Evolutionary conservation across 169 alveolate species (phyloP), one percentile per base, ranked within the genome.

Genomic region (Plasmodium chabaudi): DNA sequence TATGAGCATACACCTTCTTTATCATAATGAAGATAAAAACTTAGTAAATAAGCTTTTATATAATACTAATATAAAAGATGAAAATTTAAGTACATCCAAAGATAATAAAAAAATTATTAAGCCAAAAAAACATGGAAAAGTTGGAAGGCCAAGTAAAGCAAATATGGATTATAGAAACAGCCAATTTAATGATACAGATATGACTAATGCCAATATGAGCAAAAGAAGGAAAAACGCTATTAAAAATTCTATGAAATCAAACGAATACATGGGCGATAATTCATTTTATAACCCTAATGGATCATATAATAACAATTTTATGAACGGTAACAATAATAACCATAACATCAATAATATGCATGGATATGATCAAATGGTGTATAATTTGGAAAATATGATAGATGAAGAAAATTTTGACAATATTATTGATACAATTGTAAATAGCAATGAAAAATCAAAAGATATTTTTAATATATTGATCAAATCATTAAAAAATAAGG

Each of bases 361-460:
- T 72, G 87, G 55, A 59, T 34, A 59, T 72, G 39, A 56, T 44
- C 13, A 72, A 23, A 42, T 67, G n/a, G 21, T 34, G 19, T 42
- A 27, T 34, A 77, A 46, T 27, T 44, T 77, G 44, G 88, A 77
- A 68, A 63, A 77, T 53, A 63, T 77, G 67, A 42, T 77, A 64
- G 88, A 77, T 17, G 59, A 77, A 44, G 88, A 77, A 64, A 25
- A 77, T 44, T 64, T 77, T 57, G 25, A 19, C 68, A 21, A 39
- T 25, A 42, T 77, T 42, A n/a, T 77, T 49, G 61, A 77, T 63
- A 77, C 71, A 39, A 49, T 77, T 25, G 25, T 25, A 64, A 51
- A 77, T 64, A 63, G 88, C 65, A 63, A 77, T 77, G 70, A 63
- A n/a, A 77, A 64, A 65, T 77, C 88, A 56, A 65, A 77, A 21